Base-by-base conservation (phyloP, 768 basidiomycete genomes). In the Pilatotrama ljubarskyi region DNA sequence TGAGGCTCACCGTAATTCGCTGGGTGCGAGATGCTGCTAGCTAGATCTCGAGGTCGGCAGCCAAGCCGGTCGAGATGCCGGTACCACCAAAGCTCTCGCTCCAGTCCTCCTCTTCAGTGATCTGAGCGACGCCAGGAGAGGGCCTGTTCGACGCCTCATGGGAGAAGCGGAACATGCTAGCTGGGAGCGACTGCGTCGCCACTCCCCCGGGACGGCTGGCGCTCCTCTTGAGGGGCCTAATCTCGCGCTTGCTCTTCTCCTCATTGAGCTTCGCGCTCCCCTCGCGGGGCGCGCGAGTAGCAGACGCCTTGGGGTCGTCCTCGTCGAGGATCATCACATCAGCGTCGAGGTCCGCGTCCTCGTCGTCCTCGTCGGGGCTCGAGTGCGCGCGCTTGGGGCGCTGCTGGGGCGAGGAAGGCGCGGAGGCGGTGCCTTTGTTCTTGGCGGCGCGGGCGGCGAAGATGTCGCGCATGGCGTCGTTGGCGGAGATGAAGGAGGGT, bases 71-170 rank as follows among this genome's bases (percentile, higher is more conserved):
- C 2, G 44, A 17, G 8, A n/a, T n/a, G 3, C 32, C 47, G n/a
- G 13, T 22, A 6, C 32, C 46, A 2, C 61, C 61, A 11, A 63
- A 58, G 46, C 26, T 53, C 35, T 54, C 59, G 57, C 65, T 66
- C 65, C 65, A 66, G 24, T 66, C 64, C 0, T 65, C 64, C 49
- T 66, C 65, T 48, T 58, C 59, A 0, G 40, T 52, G 25, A 63
- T 59, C 17, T 51, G 26, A 5, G 40, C 62, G 32, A 56, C 44
- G 0, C 55, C 35, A 2, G 58, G 43, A 6, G 35, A 9, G 11
- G 51, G 29, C 15, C 36, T 37, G 40, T 37, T 48, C 26, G 50
- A 13, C 14, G 58, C 29, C 32, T 43, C 61, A 15, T 65, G 59
- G 20, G 58, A 52, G 61, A 62, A 62, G 4, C 59, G 55, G 48